Conservation (phyloP, 169 alveolate genomes). For the Cryptosporidium sp. region DNA sequence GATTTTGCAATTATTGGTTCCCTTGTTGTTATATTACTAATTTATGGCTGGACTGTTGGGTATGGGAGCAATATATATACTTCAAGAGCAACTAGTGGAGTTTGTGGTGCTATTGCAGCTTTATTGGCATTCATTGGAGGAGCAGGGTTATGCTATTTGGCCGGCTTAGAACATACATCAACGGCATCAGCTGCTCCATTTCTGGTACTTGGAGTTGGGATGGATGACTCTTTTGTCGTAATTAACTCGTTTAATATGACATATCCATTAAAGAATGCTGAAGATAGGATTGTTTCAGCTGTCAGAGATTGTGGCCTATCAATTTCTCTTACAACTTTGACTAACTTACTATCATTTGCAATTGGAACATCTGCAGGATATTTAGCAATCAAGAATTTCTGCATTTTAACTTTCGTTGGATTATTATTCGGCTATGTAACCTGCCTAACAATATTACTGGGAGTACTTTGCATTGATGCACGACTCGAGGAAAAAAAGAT, state of each 20-base stretch:
- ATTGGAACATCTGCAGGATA: constrained; percentile 86
- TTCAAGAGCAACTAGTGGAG: constrained; percentile 76
- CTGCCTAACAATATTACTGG: constrained; percentile 83
- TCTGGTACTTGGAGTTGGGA: constrained; percentile 86
- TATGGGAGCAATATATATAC: constrained; percentile 68
- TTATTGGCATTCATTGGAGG: constrained; percentile 84
- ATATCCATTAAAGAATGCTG: constrained; percentile 81
- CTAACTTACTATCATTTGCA: constrained; percentile 84
- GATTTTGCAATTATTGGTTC: constrained; percentile 72
- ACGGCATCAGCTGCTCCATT: constrained; percentile 86
- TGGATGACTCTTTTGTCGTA: constrained; percentile 85
- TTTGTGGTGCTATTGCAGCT: constrained; percentile 84
- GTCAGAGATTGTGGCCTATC: constrained; percentile 85
- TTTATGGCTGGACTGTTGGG: constrained; percentile 74
- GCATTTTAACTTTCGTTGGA: constrained; percentile 82
- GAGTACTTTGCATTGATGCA: constrained; percentile 84
- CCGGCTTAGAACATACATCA: constrained; percentile 83
- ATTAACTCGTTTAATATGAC: constrained; percentile 83
- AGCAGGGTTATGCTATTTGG: constrained; percentile 83
- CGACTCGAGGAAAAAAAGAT: constrained; percentile 76
- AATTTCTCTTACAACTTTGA: constrained; percentile 85
- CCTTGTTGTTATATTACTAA: constrained; percentile 33
- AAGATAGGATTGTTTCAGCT: constrained; percentile 82
- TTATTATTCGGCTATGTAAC: constrained; percentile 83
- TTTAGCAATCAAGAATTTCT: constrained; percentile 84